Percentiles rank a stretch among this genome's conserved stretches.
phyloP scores from a whole-genome alignment of 2,329 filamentous ascomycete genomes.

The Cladobotryum protrusum region DNA sequence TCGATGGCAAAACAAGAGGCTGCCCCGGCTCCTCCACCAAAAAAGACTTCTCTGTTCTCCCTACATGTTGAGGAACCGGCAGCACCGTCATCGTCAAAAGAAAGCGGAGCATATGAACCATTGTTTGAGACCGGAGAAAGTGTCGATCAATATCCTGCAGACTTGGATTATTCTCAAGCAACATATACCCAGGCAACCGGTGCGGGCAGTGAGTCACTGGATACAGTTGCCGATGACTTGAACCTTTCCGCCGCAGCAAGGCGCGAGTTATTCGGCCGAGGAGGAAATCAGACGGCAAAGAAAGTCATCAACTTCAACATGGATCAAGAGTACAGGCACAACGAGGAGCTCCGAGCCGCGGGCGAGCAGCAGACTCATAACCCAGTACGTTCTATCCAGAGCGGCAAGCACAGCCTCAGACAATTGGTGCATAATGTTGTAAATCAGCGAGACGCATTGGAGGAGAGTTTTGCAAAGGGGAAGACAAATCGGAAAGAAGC shows the following conservation, averaged over 20 bases:
- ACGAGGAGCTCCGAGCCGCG: constrained; percentile 66
- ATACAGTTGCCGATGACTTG: constrained; percentile 67
- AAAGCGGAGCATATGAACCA: constrained; percentile 41
- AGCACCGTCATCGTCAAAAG: constrained; percentile 17
- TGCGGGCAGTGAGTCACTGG: constrained; percentile 49
- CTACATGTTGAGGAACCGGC: constrained; percentile 40
- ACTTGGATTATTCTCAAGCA: constrained; percentile 25
- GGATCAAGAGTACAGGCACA: constrained; percentile 77
- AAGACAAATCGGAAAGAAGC: constrained; percentile 76
- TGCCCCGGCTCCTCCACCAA: constrained; percentile 27
- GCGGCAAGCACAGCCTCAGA: constrained; percentile 76
- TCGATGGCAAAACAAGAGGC: constrained; percentile 14
- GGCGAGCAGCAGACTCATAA: constrained; percentile 71
- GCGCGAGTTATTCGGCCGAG: constrained; percentile 79
- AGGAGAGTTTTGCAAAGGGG: constrained; percentile 84
- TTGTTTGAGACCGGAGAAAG: constrained; percentile 36
- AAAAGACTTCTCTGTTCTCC: constrained; percentile 65
- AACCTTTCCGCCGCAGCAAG: constrained; percentile 71
- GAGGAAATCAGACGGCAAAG: constrained; percentile 36
- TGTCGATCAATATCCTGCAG: not conserved
- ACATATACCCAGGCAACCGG: constrained; percentile 21
- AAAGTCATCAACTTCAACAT: constrained; percentile 83
- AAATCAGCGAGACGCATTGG: constrained; percentile 77
- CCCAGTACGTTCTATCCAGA: constrained; percentile 77
- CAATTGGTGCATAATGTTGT: constrained; percentile 80